phyloP scores from a whole-genome alignment of 495 filamentous ascomycete genomes.

The Penicillium tannophilum region DNA sequence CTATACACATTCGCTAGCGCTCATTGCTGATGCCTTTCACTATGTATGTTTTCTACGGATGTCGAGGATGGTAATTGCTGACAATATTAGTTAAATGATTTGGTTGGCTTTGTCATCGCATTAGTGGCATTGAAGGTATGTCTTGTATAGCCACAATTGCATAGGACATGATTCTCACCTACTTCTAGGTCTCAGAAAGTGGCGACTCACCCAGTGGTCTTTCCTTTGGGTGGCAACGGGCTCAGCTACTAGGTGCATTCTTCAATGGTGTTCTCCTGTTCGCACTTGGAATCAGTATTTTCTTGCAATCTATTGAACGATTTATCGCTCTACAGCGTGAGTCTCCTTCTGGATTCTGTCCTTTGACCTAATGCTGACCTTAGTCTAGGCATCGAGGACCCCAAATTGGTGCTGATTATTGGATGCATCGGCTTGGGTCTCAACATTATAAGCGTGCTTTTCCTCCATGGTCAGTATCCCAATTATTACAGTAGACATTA shows the following conservation, averaged over 20 bases:
- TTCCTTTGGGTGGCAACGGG: constrained; percentile 71
- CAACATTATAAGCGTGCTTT: constrained; percentile 76
- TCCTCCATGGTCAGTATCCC: constrained; percentile 64
- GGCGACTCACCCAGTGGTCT: constrained; percentile 32
- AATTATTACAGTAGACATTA: neutral
- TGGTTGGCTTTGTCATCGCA: constrained; percentile 83
- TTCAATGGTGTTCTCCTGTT: constrained; percentile 89
- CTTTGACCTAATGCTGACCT: neutral
- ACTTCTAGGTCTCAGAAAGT: constrained; percentile 18
- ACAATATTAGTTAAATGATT: constrained; percentile 74
- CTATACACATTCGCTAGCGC: constrained; percentile 77
- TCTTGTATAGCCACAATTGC: neutral
- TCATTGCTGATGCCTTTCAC: constrained; percentile 92
- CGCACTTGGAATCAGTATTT: constrained; percentile 82
- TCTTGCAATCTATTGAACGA: constrained; percentile 82
- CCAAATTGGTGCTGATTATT: constrained; percentile 71
- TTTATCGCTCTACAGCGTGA: constrained; percentile 51
- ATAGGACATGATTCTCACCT: neutral
- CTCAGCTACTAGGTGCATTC: constrained; percentile 81
- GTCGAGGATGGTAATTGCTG: neutral
- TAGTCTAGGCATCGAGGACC: constrained; percentile 19
- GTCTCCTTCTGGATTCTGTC: neutral
- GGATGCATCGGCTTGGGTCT: constrained; percentile 77
- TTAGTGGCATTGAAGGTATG: constrained; percentile 78
- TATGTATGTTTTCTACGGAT: constrained; percentile 59